These are phyloP conservation scores for Picea glauca DNA, from an alignment of 75 land plant genomes.

Conservation along the genomic window DNA sequence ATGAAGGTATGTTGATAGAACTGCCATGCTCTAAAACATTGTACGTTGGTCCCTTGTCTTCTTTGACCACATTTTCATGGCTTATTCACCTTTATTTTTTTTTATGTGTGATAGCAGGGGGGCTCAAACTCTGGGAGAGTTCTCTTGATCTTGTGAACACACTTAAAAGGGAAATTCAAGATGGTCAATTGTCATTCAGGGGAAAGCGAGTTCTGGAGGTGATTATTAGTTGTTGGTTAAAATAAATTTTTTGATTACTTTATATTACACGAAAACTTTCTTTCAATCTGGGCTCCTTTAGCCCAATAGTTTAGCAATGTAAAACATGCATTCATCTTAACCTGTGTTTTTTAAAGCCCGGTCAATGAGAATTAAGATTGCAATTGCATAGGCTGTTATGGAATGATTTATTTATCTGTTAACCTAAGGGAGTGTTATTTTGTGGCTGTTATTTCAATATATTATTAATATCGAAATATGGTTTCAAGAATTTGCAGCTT, in stretches of 20 bases:
- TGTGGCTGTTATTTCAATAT: not conserved
- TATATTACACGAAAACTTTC: too few species aligned
- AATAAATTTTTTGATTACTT: too few species aligned
- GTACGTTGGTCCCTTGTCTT: not conserved
- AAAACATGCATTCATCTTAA: not conserved
- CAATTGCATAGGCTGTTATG: not conserved
- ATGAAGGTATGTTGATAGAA: slow-evolving; percentile 54
- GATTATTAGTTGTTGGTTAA: not conserved
- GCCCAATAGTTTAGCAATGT: too few species aligned
- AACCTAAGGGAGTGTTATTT: too few species aligned
- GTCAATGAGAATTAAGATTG: not conserved
- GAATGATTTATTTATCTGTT: not conserved
- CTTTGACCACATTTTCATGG: not conserved
- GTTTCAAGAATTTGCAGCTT: too few species aligned
- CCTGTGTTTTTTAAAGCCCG: not conserved
- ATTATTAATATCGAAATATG: not conserved
- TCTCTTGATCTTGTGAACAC: slow-evolving; percentile 62
- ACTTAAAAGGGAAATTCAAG: slow-evolving; percentile 69
- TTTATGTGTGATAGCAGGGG: slow-evolving; percentile 34
- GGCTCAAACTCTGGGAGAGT: slow-evolving; percentile 63
- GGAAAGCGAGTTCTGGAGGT: slow-evolving; percentile 86
- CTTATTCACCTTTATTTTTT: not conserved
- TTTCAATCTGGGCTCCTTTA: too few species aligned
- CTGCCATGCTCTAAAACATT: not conserved
- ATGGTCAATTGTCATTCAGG: slow-evolving; percentile 80